Evolutionary conservation across 2,329 filamentous ascomycete species (phyloP).

Genomic region (Zymoseptoria pseudotritici): DNA sequence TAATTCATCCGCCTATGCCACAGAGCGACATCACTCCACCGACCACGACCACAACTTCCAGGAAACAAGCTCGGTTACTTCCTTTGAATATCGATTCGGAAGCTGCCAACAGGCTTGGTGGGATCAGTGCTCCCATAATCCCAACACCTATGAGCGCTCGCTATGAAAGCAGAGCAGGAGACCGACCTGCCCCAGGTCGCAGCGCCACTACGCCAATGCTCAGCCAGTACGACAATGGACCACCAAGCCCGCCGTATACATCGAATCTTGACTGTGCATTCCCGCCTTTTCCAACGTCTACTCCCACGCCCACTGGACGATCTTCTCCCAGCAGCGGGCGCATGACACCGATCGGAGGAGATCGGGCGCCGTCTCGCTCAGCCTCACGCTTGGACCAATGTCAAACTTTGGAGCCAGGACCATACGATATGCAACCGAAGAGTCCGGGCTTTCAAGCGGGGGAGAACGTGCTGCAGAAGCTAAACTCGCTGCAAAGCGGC

Average conservation of each 20-base stretch:
- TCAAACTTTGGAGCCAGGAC: constrained; percentile 10
- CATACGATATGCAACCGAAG: constrained; percentile 29
- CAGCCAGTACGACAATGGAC: constrained; percentile 24
- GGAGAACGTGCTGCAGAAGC: constrained; percentile 45
- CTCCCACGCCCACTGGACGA: constrained; percentile 14
- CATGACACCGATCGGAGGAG: constrained; percentile 19
- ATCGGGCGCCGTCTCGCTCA: constrained; percentile 20
- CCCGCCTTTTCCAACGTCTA: constrained; percentile 42
- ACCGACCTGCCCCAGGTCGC: constrained; percentile 20
- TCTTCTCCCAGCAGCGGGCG: constrained; percentile 19
- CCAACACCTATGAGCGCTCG: constrained; percentile 26
- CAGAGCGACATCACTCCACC: constrained; percentile 1
- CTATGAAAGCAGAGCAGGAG: constrained; percentile 18
- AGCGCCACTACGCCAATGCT: constrained; percentile 27
- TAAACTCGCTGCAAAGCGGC: constrained; percentile 56
- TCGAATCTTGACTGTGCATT: constrained; percentile 46
- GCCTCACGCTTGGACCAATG: constrained; percentile 17
- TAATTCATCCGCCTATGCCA: constrained; percentile 1
- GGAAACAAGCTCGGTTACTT: constrained; percentile 12
- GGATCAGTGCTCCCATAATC: constrained; percentile 47
- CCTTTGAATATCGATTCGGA: constrained; percentile 26
- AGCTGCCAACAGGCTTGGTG: constrained; percentile 34
- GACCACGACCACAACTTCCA: constrained; percentile 2
- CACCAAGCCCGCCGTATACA: constrained; percentile 37
- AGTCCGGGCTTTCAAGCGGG: constrained; percentile 36